phyloP scores from a whole-genome alignment of 257 asterid genomes.

The Buddleja alternifolia region DNA sequence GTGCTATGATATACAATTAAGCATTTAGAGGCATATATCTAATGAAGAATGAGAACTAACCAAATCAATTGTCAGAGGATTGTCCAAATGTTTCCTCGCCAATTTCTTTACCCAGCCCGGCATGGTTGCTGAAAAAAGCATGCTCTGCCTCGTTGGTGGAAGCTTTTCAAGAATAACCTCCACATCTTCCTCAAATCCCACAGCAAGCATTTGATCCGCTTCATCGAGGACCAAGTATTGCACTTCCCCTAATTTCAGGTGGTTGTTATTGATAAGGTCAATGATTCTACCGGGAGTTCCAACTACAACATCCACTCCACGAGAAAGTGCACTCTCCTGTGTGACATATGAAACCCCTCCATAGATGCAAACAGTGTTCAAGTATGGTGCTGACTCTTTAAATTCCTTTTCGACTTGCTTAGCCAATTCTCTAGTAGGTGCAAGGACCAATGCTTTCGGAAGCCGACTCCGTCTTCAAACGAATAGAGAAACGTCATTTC shows the following conservation, averaged over 20 bases:
- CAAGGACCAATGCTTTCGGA: slow-evolving; percentile 89
- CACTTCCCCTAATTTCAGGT: slow-evolving; percentile 82
- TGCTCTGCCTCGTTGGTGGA: slow-evolving; percentile 87
- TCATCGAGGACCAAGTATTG: slow-evolving; percentile 92
- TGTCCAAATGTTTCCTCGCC: slow-evolving; percentile 71
- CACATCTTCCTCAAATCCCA: slow-evolving; percentile 98
- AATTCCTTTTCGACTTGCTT: slow-evolving; percentile 95
- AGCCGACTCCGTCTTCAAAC: slow-evolving; percentile 70
- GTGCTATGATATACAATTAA: background rate
- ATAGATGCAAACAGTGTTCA: slow-evolving; percentile 64
- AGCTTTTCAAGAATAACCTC: slow-evolving; percentile 74
- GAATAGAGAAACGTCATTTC: slow-evolving; percentile 26
- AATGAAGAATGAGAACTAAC: slow-evolving; percentile 42
- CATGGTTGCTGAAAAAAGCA: slow-evolving; percentile 99
- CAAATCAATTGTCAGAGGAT: slow-evolving; percentile 89
- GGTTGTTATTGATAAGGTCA: slow-evolving; percentile 71
- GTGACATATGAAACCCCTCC: slow-evolving; percentile 17
- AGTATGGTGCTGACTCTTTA: slow-evolving; percentile 78
- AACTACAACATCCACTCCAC: slow-evolving; percentile 94
- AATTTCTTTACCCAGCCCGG: slow-evolving; percentile 95
- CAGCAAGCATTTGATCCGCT: slow-evolving; percentile 99
- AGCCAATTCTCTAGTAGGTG: slow-evolving; percentile 97
- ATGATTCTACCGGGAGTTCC: slow-evolving; percentile 91
- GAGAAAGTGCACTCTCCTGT: slow-evolving; percentile 80
- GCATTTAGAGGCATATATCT: slow-evolving; percentile 2